Conservation (phyloP, 805 yeast genomes). For the Hanseniaspora vineae region DNA sequence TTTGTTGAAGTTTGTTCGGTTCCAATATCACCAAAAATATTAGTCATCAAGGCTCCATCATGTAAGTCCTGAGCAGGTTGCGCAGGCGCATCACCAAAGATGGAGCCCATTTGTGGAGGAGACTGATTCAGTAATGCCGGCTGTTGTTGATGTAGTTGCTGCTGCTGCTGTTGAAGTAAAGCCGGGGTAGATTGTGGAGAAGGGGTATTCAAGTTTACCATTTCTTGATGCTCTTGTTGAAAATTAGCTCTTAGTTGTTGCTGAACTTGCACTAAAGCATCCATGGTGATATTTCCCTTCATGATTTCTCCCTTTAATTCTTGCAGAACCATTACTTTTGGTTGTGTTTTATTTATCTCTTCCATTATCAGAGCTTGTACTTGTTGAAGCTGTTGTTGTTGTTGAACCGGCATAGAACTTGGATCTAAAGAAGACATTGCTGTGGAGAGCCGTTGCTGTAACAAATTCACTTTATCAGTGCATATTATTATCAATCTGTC, state of each 20-base stretch:
- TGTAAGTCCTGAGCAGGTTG: background rate
- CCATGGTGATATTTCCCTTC: conserved; percentile 21
- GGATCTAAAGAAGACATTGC: background rate
- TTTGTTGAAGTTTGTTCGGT: background rate
- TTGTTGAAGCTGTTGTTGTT: background rate
- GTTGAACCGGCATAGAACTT: background rate
- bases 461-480: conserved; percentile 10
- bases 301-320: conserved; percentile 25
- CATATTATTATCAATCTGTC: conserved; percentile 19
- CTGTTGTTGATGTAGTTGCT: conserved; percentile 15
- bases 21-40: background rate
- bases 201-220: conserved; percentile 20
- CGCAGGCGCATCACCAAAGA: conserved; percentile 1
- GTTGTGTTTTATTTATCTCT: conserved; percentile 17
- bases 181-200: conserved; percentile 12
- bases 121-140: conserved; percentile 10
- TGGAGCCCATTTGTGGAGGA: conserved; percentile 3
- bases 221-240: conserved; percentile 25
- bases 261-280: conserved; percentile 25
- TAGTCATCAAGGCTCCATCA: background rate
- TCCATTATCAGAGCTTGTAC: background rate
- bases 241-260: conserved; percentile 27
- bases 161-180: conserved; percentile 10
- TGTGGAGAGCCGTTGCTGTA: background rate
- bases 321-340: conserved; percentile 23